phyloP scores from a whole-genome alignment of 2,329 filamentous ascomycete genomes.

The Geosmithia flava region DNA sequence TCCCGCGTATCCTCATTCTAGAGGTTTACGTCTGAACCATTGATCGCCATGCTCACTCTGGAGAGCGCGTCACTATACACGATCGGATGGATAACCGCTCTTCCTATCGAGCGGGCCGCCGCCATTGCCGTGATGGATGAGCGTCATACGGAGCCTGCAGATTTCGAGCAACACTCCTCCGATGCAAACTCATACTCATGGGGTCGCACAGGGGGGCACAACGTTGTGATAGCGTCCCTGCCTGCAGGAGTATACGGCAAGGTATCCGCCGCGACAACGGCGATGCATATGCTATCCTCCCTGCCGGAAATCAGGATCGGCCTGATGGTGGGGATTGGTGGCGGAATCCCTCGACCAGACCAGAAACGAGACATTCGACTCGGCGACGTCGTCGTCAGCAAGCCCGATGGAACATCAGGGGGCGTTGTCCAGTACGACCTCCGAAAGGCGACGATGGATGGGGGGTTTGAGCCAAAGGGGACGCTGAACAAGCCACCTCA shows the following conservation, averaged over 20 bases:
- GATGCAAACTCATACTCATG: no score
- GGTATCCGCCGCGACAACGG: slow-evolving; percentile 11
- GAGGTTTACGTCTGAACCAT: no score
- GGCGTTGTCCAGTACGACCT: background rate
- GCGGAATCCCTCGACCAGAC: slow-evolving; percentile 18
- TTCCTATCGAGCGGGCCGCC: slow-evolving; percentile 21
- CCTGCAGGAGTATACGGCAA: slow-evolving; percentile 13
- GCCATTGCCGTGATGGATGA: slow-evolving; percentile 25
- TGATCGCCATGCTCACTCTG: no score
- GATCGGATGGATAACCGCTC: slow-evolving; percentile 31
- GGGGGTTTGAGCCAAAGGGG: background rate
- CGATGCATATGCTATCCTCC: slow-evolving; percentile 11
- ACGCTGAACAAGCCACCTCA: slow-evolving; percentile 1
- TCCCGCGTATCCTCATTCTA: no score
- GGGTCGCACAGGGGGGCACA: slow-evolving; percentile 16
- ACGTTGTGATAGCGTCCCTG: slow-evolving; percentile 18
- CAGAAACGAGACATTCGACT: slow-evolving; percentile 14
- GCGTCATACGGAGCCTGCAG: background rate
- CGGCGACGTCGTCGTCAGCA: slow-evolving; percentile 3
- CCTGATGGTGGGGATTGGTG: slow-evolving; percentile 20
- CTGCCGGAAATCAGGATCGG: slow-evolving; percentile 15
- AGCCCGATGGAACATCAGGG: background rate
- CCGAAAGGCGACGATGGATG: background rate
- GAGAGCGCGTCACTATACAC: no score
- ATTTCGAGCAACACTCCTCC: no score